Evolutionary conservation across 768 basidiomycete genomes (phyloP).

Genomic region (Suillus americanus): DNA sequence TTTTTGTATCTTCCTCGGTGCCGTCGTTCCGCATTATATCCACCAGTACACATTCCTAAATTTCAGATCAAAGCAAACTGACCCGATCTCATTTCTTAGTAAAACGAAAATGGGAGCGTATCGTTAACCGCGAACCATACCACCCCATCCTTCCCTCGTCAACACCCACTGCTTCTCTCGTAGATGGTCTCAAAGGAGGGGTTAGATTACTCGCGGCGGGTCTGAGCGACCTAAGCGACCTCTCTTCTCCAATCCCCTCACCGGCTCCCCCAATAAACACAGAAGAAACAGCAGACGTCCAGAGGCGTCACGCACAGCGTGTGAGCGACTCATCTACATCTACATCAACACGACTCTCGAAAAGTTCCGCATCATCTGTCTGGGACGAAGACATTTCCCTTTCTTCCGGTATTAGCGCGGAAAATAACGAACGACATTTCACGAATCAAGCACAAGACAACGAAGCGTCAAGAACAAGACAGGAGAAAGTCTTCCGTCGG

Average conservation of each 20-base stretch:
- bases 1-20: not conserved
- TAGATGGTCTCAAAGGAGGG: slow-evolving; percentile 66
- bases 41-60: not conserved
- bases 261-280: slow-evolving; percentile 13
- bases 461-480: slow-evolving; percentile 25
- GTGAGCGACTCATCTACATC: slow-evolving; percentile 31
- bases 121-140: slow-evolving; percentile 50
- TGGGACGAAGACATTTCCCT: slow-evolving; percentile 31
- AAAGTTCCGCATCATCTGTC: slow-evolving; percentile 46
- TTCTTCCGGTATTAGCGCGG: slow-evolving; percentile 7
- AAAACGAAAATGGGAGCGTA: slow-evolving; percentile 83
- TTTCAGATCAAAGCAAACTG: not conserved
- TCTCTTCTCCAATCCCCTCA: slow-evolving; percentile 19
- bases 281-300: slow-evolving; percentile 24
- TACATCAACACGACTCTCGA: slow-evolving; percentile 38
- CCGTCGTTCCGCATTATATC: slow-evolving; percentile 3
- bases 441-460: slow-evolving; percentile 10
- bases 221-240: slow-evolving; percentile 30
- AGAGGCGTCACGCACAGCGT: slow-evolving; percentile 5
- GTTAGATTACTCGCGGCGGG: slow-evolving; percentile 59
- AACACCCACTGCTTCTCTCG: slow-evolving; percentile 31
- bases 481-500: slow-evolving; percentile 22
- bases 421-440: slow-evolving; percentile 14
- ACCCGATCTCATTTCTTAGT: slow-evolving; percentile 36
- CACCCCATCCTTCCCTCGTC: not conserved